Evolutionary conservation across 2,329 filamentous ascomycete genomes (phyloP).

Genomic region (Moelleriella libera): DNA sequence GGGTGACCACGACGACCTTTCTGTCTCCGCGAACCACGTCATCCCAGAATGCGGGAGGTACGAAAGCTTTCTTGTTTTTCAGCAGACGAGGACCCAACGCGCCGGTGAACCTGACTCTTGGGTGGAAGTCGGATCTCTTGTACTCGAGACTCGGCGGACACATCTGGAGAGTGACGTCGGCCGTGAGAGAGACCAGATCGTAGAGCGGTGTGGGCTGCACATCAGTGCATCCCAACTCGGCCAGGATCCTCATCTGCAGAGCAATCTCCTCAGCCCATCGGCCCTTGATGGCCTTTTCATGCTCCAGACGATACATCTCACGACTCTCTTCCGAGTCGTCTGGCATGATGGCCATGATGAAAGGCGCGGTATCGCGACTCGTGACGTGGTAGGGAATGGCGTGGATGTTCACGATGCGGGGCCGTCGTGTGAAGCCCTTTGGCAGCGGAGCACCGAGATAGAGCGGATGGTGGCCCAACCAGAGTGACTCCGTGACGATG

Average conservation of each 20-base stretch:
- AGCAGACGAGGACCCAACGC: slow-evolving; percentile 11
- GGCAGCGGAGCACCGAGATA: slow-evolving; percentile 21
- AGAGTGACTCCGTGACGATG: slow-evolving; percentile 25
- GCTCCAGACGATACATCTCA: background rate
- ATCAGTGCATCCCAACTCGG: background rate
- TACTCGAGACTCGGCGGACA: slow-evolving; percentile 26
- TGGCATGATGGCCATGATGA: background rate
- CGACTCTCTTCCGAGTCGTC: background rate
- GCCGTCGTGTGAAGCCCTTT: slow-evolving; percentile 19
- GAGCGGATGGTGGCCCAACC: slow-evolving; percentile 22
- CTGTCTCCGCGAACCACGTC: slow-evolving; percentile 12
- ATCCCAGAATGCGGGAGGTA: slow-evolving; percentile 1
- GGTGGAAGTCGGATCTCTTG: slow-evolving; percentile 18
- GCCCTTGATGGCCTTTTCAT: background rate
- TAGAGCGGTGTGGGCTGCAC: slow-evolving; percentile 11
- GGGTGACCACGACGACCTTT: slow-evolving; percentile 29
- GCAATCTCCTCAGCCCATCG: background rate
- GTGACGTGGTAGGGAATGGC: slow-evolving; percentile 19
- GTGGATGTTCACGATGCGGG: slow-evolving; percentile 24
- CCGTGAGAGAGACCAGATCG: slow-evolving; percentile 21
- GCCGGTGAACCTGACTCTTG: slow-evolving; percentile 27
- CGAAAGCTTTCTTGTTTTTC: slow-evolving; percentile 4
- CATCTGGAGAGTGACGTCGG: slow-evolving; percentile 20
- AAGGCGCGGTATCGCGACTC: slow-evolving; percentile 10
- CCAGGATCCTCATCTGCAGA: background rate